phyloP scores from a whole-genome alignment of 768 basidiomycete genomes.

The Porpolomopsis calyptriformis region DNA sequence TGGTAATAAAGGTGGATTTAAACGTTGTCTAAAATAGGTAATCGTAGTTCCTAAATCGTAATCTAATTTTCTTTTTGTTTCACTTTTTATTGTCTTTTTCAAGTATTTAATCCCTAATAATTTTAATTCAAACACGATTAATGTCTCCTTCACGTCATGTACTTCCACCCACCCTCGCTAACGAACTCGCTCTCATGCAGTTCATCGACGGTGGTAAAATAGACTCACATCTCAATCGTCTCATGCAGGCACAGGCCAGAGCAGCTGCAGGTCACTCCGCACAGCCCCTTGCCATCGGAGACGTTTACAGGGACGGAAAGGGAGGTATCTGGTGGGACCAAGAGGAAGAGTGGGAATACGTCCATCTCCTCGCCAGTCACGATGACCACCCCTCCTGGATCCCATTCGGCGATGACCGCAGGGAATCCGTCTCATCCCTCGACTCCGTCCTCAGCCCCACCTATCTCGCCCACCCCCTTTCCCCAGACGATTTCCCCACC shows the following conservation, averaged over 20 bases:
- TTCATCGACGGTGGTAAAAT: conserved; percentile 53
- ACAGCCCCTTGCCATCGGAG: conserved; percentile 29
- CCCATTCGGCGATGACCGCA: conserved; percentile 24
- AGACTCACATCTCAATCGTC: conserved; percentile 43
- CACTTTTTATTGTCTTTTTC: no score
- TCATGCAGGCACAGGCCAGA: conserved; percentile 38
- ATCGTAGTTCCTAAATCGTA: no score
- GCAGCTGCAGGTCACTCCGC: conserved; percentile 10
- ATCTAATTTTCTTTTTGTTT: no score
- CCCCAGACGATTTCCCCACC: conserved; percentile 29
- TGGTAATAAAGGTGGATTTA: conserved; percentile 44
- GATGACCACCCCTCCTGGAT: conserved; percentile 7
- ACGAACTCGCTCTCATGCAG: conserved; percentile 62
- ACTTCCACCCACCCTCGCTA: conserved; percentile 46
- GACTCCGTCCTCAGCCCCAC: conserved; percentile 45
- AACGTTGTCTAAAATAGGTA: conserved; percentile 17
- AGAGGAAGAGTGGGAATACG: conserved; percentile 62
- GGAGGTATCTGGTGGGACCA: conserved; percentile 64
- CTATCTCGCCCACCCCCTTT: conserved; percentile 33
- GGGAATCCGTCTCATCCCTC: conserved; percentile 38
- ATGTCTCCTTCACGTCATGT: no score
- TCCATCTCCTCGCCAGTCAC: conserved; percentile 39
- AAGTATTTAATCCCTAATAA: no score
- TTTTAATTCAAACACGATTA: no score
- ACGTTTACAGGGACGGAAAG: conserved; percentile 48